Evolutionary conservation across 306 rosid genomes (phyloP).

Genomic region (Pyrus bretschneideri): DNA sequence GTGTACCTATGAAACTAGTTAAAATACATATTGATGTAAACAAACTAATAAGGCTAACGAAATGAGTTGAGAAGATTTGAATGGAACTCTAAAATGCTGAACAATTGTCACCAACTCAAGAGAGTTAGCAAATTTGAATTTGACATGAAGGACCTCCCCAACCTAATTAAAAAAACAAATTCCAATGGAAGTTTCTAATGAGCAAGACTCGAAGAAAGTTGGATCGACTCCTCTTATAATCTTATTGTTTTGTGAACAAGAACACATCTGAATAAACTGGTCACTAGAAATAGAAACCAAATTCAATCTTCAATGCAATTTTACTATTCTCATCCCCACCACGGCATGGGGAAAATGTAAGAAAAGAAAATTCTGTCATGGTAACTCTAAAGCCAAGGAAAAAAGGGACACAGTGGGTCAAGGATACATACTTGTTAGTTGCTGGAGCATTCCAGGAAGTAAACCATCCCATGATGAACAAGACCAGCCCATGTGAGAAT

Average conservation of each 20-base stretch:
- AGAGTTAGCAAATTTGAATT: no score
- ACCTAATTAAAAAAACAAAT: background rate
- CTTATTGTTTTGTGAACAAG: background rate
- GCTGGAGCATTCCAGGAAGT: conserved; percentile 69
- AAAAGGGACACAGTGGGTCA: background rate
- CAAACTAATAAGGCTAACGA: background rate
- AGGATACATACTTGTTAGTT: conserved; percentile 60
- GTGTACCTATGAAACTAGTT: no score
- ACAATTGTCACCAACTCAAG: background rate
- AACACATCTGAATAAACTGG: background rate
- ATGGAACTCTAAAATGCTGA: background rate
- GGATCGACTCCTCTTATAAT: background rate
- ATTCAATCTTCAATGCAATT: background rate
- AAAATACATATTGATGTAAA: no score
- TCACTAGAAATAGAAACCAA: background rate
- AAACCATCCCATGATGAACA: conserved; percentile 63
- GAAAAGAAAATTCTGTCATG: background rate
- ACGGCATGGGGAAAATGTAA: no score
- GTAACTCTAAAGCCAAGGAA: background rate
- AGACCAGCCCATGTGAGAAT: conserved; percentile 53
- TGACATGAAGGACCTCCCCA: no score
- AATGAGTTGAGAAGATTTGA: background rate
- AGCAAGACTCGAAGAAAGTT: background rate
- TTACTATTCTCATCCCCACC: background rate
- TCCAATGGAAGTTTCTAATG: background rate